Percentiles rank a stretch among this genome's conserved stretches.
Conservation (phyloP, 2,329 filamentous ascomycete species). For the Fusarium fujikuroi region DNA sequence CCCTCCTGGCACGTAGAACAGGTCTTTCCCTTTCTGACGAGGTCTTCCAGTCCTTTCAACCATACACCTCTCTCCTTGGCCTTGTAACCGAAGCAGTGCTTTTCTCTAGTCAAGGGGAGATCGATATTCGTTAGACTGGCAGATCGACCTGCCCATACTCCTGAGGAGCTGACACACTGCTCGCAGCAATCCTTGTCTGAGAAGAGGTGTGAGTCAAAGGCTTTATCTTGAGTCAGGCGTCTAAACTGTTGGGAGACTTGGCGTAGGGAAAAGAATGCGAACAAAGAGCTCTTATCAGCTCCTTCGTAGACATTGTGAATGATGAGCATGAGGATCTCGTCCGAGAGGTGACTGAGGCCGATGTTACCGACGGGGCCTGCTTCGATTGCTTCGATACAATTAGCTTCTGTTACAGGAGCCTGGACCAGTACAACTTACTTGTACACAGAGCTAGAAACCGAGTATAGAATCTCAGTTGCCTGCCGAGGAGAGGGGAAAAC, state of each 20-base stretch:
- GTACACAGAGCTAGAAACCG: background rate
- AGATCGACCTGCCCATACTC: rapidly evolving
- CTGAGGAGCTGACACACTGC: rapidly evolving
- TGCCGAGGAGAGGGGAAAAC: background rate
- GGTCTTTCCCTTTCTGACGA: background rate
- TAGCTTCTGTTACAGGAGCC: no score
- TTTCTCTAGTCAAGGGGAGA: background rate
- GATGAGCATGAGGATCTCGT: background rate
- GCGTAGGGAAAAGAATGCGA: background rate
- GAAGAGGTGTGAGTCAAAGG: background rate
- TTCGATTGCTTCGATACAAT: background rate
- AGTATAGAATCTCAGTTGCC: no score
- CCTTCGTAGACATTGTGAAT: rapidly evolving
- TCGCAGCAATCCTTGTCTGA: background rate
- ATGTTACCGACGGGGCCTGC: background rate
- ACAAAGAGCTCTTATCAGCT: background rate
- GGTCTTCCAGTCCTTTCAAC: rapidly evolving
- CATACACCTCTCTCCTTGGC: background rate
- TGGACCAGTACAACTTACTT: rapidly evolving
- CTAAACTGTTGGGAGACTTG: background rate
- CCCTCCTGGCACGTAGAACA: background rate
- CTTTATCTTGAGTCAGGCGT: background rate
- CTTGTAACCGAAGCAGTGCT: background rate
- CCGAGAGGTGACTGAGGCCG: background rate
- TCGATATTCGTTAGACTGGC: background rate